A percentile compares a stretch with the other conserved stretches of the same genome.
Conservation (phyloP, 1,284 basidiomycete genomes). For the Trichosporon sp. region DNA sequence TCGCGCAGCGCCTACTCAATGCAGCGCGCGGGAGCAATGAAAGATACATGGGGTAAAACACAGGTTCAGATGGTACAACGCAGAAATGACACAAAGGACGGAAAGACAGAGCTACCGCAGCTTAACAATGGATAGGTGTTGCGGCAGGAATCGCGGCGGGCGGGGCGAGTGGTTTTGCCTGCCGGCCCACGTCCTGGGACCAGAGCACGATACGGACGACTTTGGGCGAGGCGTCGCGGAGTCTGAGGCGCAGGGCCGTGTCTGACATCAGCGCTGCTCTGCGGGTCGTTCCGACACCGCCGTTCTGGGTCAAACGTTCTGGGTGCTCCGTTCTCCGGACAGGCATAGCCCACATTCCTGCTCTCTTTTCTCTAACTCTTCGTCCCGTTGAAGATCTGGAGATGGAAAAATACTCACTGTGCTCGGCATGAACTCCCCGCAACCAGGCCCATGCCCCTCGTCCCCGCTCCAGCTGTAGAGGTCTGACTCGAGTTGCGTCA, state of each 20-base stretch:
- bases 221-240: conserved; percentile 1
- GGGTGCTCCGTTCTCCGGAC: background rate
- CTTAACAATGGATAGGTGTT: background rate
- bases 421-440: conserved; percentile 10
- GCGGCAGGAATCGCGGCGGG: background rate
- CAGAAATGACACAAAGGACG: background rate
- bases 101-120: background rate
- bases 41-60: too few species aligned
- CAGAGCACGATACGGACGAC: conserved; percentile 11
- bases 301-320: background rate
- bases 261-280: background rate
- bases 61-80: background rate
- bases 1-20: background rate
- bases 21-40: too few species aligned
- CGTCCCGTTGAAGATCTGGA: too few species aligned
- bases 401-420: background rate
- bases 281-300: background rate
- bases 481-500: conserved; percentile 7
- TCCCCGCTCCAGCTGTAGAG: conserved; percentile 11
- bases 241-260: conserved; percentile 7
- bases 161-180: background rate
- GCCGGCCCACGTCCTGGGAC: background rate
- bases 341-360: background rate
- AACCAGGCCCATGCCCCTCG: conserved; percentile 1
- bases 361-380: too few species aligned